Evolutionary conservation across 169 alveolate species (phyloP).

Genomic region (Plasmodium gallinaceum): DNA sequence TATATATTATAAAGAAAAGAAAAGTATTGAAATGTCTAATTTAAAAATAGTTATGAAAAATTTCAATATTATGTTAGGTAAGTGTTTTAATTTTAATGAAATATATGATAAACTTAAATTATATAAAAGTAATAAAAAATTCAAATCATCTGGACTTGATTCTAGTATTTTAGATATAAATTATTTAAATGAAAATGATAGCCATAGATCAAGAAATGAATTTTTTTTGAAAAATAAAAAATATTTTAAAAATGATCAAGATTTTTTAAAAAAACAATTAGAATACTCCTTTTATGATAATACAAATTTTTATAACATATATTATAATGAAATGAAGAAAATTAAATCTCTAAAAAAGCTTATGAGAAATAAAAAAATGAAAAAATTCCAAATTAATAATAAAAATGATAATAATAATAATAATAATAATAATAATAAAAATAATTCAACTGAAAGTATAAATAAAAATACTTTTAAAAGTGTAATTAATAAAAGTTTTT

Average conservation of each 20-base stretch:
- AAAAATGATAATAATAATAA: conserved; percentile 1
- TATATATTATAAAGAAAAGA: conserved; percentile 36
- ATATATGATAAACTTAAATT: conserved; percentile 43
- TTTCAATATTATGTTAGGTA: conserved; percentile 55
- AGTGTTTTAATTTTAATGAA: conserved; percentile 52
- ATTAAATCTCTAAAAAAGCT: conserved; percentile 1
- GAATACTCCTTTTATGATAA: conserved; percentile 62
- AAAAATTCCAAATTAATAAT: not conserved
- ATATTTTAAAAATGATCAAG: not conserved
- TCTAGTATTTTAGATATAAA: conserved; percentile 31
- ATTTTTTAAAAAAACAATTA: conserved; percentile 1
- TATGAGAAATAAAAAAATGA: conserved; percentile 2
- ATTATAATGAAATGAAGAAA: conserved; percentile 55
- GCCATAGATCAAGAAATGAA: conserved; percentile 4
- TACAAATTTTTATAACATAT: conserved; percentile 52
- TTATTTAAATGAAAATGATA: not conserved
- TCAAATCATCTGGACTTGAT: conserved; percentile 13
- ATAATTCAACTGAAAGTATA: not conserved
- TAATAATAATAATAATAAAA: not conserved
- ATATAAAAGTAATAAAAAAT: conserved; percentile 32
- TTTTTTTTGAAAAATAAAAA: not conserved
- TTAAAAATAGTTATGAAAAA: conserved; percentile 24
- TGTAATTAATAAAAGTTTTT: not conserved
- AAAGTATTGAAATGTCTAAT: conserved; percentile 6
- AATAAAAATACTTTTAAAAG: not conserved